phyloP scores from a whole-genome alignment of 768 basidiomycete genomes.

The Suillus tomentosus region DNA sequence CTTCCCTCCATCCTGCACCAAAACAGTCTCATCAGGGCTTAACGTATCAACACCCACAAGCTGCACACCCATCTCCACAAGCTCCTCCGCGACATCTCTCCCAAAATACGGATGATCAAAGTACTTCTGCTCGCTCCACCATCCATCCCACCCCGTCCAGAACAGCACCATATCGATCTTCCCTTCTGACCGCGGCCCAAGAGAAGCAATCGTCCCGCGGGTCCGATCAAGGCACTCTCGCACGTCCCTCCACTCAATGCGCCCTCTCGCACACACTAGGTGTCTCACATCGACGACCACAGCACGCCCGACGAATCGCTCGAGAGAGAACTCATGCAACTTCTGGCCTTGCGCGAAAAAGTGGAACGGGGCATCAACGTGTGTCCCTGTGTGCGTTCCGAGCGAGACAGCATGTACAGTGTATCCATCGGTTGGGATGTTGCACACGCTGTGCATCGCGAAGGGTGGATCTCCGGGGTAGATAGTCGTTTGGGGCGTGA shows the following conservation, averaged over 20 bases:
- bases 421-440: constrained; percentile 19
- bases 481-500: constrained; percentile 25
- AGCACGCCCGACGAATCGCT: constrained; percentile 55
- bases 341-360: constrained; percentile 60
- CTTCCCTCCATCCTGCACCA: constrained; percentile 15
- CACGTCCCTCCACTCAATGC: constrained; percentile 54
- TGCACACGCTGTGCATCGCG: constrained; percentile 25
- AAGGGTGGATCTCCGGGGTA: constrained; percentile 33
- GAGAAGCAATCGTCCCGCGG: constrained; percentile 12
- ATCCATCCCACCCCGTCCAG: constrained; percentile 67
- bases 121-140: constrained; percentile 54
- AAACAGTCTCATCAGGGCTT: constrained; percentile 64
- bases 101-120: constrained; percentile 67
- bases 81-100: constrained; percentile 48
- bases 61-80: constrained; percentile 53
- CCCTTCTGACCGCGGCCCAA: constrained; percentile 28
- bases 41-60: constrained; percentile 66
- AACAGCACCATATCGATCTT: constrained; percentile 50
- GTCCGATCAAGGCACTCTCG: background rate
- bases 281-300: constrained; percentile 55
- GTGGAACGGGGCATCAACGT: constrained; percentile 78
- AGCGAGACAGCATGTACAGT: constrained; percentile 45
- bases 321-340: constrained; percentile 59
- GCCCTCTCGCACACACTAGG: constrained; percentile 41
- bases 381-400: constrained; percentile 76